Conservation (phyloP, 345 rosid genomes). For the Cardamine resedifolia region DNA sequence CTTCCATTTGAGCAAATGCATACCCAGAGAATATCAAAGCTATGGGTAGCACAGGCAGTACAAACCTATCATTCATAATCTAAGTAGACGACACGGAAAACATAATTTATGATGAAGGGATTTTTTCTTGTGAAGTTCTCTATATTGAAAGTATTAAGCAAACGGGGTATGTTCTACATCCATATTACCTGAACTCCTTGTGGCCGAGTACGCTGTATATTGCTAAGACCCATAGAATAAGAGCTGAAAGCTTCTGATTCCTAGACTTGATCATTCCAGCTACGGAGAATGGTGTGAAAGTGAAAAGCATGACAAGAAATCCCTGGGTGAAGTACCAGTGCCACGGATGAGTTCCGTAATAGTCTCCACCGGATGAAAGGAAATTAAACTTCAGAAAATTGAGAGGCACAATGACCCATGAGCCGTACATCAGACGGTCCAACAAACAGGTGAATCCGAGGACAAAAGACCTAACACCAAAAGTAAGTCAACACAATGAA, state of each 20-base stretch:
- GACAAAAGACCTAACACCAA: constrained; percentile 60
- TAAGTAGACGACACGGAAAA: constrained; percentile 38
- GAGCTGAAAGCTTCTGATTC: constrained; percentile 70
- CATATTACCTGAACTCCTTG: constrained; percentile 80
- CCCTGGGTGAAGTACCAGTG: constrained; percentile 99
- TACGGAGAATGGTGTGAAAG: constrained; percentile 67
- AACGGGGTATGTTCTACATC: not conserved
- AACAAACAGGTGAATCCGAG: constrained; percentile 61
- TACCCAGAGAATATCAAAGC: constrained; percentile 86
- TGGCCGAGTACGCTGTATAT: constrained; percentile 81
- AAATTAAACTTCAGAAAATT: constrained; percentile 92
- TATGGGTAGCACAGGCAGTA: constrained; percentile 88
- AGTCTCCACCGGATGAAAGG: constrained; percentile 93
- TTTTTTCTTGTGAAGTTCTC: not conserved
- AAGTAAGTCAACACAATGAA: not conserved
- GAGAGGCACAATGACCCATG: constrained; percentile 86
- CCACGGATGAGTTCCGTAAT: constrained; percentile 96
- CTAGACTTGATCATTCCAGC: constrained; percentile 62
- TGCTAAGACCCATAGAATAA: constrained; percentile 74
- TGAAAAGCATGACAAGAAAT: constrained; percentile 82
- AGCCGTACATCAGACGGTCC: constrained; percentile 77
- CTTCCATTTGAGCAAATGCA: constrained; percentile 57
- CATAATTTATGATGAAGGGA: constrained; percentile 27
- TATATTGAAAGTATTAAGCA: not conserved
- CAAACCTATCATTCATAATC: constrained; percentile 66